These are phyloP conservation scores for Xylaria sp. DNA, from an alignment of 2,329 filamentous ascomycete genomes.

Conservation along the genomic window DNA sequence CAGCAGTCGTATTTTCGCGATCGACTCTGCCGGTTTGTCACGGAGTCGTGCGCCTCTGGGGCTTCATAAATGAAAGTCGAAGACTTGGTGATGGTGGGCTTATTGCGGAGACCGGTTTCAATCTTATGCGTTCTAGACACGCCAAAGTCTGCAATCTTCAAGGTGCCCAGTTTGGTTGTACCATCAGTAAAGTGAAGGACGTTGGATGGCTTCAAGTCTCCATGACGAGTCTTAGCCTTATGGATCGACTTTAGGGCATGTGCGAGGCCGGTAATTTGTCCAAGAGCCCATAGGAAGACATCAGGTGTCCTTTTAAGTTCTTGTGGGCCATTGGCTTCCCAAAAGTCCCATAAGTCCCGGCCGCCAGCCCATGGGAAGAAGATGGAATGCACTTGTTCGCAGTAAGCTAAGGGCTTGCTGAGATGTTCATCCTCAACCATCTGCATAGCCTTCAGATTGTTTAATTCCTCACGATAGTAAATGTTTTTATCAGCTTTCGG, in stretches of 20 bases:
- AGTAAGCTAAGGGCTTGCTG: conserved; percentile 5
- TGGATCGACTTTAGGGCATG: conserved; percentile 5
- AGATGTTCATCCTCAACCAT: conserved; percentile 9
- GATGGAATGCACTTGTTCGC: conserved; percentile 3
- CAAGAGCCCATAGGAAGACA: conserved; percentile 8
- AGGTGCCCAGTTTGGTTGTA: background rate
- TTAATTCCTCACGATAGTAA: conserved; percentile 9
- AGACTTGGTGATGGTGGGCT: conserved; percentile 5
- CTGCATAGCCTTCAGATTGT: background rate
- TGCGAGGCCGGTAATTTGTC: conserved; percentile 8
- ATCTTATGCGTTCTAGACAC: conserved; percentile 5
- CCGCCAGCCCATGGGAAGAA: conserved; percentile 17
- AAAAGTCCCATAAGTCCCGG: background rate
- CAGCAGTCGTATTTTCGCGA: conserved; percentile 13
- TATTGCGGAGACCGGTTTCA: background rate
- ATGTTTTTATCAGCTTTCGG: background rate
- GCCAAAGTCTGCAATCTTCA: conserved; percentile 15
- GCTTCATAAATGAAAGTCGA: conserved; percentile 17
- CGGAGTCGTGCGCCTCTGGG: conserved; percentile 8
- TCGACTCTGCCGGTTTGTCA: background rate
- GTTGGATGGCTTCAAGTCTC: conserved; percentile 17
- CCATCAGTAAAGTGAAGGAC: conserved; percentile 10
- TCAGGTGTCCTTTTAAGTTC: background rate
- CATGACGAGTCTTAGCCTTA: background rate
- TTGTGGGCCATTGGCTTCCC: background rate